Conservation (phyloP, 139 green algal species). For the Coelastrella sp. region DNA sequence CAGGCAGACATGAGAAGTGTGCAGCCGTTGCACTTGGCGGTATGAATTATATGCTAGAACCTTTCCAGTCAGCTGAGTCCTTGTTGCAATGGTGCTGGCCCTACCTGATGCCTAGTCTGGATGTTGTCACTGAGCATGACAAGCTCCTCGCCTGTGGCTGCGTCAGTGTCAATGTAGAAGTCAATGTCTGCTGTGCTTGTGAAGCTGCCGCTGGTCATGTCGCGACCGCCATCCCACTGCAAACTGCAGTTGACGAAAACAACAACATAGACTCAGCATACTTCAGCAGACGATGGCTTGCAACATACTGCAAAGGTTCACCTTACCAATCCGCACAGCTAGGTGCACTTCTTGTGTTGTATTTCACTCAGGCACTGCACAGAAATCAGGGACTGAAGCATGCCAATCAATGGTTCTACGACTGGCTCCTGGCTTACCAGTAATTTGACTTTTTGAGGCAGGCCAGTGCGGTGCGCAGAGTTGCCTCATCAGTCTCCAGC, state of each 20-base stretch:
- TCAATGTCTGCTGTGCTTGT: constrained; percentile 73
- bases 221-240: constrained; percentile 55
- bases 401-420: too few relatives aligned
- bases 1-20: too few relatives aligned
- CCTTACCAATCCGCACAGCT: too few relatives aligned
- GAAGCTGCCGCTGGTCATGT: constrained; percentile 55
- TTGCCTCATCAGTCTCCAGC: constrained; percentile 83
- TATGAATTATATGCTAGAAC: not conserved
- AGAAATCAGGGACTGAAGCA: too few relatives aligned
- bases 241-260: constrained; percentile 31
- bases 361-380: too few relatives aligned
- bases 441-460: constrained; percentile 72
- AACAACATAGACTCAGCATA: too few relatives aligned
- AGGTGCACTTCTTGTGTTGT: too few relatives aligned
- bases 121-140: constrained; percentile 72
- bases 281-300: too few relatives aligned
- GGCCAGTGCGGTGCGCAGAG: constrained; percentile 76
- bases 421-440: not conserved
- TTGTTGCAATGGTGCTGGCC: too few relatives aligned
- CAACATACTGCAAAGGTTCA: too few relatives aligned
- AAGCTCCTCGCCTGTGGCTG: constrained; percentile 72
- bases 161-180: constrained; percentile 85
- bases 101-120: constrained; percentile 56
- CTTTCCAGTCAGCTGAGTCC: too few relatives aligned
- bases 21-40: too few relatives aligned